Evolutionary conservation across 352 stramenopile species (phyloP), one percentile per base, ranked within the genome.

Genomic region (Phytophthora rubi): DNA sequence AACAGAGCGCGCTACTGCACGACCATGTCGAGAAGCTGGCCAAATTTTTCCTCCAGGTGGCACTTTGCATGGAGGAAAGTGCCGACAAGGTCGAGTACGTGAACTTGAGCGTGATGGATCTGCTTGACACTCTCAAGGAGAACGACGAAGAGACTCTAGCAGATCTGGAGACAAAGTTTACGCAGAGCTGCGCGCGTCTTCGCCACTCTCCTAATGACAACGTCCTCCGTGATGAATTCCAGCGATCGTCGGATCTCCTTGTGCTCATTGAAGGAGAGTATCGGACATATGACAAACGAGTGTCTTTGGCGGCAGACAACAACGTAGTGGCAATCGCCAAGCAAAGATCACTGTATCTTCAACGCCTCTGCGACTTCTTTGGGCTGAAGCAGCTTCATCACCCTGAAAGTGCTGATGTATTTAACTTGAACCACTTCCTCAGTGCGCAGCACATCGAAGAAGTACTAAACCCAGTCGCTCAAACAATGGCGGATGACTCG

Each of bases 191-290:
- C 23, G 75, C 87, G 26, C 72, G 71, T 1, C 65, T 97, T 26
- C 86, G 91, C 16, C 91, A 97, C 58, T 86, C 91, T 2, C 82
- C 90, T 0, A 87, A 93, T 57, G 77, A 87, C 35, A 62, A 37
- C 0, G 67, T 84, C 16, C 71, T 98, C 13, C 76, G 91, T 18
- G 52, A 60, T 1, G 81, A 83, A 23, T 97, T 97, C 55, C 62
- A 79, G 5, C 66, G 56, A 0, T 83, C 79, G 1, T 80, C 82
- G 0, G 65, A 73, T 13, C 45, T 97, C 1, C 75, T 98, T 2
- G 79, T 82, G 23, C 26, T 75, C 13, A 88, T 97, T 37, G 92
- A 97, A 68, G 64, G 47, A 6, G 82, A 88, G 23, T 97, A 98
- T 71, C 86, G 92, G 10, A 56, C 77, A 12, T 96, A 93, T 68